Conservation (phyloP, 352 stramenopile genomes). For the Globisporangium cederbergense region DNA sequence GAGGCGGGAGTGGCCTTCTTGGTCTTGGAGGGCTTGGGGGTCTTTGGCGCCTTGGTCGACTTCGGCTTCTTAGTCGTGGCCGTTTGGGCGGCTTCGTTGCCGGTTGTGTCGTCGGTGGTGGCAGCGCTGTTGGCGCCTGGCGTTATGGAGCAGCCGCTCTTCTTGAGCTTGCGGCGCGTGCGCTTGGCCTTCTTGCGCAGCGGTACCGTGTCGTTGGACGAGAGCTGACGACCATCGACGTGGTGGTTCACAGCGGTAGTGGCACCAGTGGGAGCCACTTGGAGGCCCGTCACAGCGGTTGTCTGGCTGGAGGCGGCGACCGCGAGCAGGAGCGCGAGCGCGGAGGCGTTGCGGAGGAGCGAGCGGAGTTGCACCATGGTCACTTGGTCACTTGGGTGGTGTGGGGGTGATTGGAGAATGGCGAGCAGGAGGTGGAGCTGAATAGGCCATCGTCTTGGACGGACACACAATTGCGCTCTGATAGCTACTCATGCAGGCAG, state of each 20-base stretch:
- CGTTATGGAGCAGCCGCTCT: conserved; percentile 5
- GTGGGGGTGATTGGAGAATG: conserved; percentile 1
- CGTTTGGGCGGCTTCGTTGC: conserved; percentile 1
- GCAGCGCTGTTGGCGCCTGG: conserved; percentile 1
- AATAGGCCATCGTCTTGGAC: neutral
- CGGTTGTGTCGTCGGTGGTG: neutral
- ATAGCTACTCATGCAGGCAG: neutral
- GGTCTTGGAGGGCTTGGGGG: conserved; percentile 5
- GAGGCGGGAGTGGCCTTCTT: neutral
- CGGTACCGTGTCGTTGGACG: neutral
- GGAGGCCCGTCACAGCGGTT: neutral
- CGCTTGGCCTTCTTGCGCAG: neutral
- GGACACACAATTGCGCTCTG: neutral
- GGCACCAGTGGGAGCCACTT: neutral
- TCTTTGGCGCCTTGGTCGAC: conserved; percentile 4
- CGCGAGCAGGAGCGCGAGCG: conserved; percentile 15
- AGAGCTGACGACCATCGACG: conserved; percentile 7
- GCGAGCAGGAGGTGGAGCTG: neutral
- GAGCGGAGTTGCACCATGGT: conserved; percentile 13
- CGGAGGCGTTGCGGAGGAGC: conserved; percentile 14
- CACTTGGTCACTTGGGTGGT: neutral
- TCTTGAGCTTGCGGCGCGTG: conserved; percentile 11
- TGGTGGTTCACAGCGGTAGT: neutral
- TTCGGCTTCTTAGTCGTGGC: neutral
- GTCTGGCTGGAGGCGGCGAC: conserved; percentile 6